Percentiles rank a stretch among this genome's conserved stretches.
These are phyloP conservation scores for Colletotrichum sp. DNA, from an alignment of 2,329 filamentous ascomycete genomes.

Conservation along the genomic window DNA sequence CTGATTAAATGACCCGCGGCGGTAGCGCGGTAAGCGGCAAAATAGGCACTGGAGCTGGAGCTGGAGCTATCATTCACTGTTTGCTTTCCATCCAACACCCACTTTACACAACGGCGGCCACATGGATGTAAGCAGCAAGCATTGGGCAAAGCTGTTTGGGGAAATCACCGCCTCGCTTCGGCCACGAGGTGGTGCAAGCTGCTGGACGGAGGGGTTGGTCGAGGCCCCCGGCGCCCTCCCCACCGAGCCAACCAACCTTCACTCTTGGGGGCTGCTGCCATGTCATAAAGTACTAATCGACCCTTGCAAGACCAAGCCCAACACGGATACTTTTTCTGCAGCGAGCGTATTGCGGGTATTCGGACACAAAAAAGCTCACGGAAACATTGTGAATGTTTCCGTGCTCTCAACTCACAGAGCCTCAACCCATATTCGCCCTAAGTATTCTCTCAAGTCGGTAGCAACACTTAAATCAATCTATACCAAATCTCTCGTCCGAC, in stretches of 20 bases:
- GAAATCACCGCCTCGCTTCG: neutral
- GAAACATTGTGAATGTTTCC: neutral
- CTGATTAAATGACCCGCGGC: neutral
- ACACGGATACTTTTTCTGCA: neutral
- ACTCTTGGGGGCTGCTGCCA: neutral
- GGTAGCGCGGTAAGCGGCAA: neutral
- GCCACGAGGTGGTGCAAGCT: neutral
- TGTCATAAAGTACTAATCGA: neutral
- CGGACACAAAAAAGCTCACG: neutral
- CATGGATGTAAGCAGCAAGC: neutral
- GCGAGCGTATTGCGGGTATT: neutral
- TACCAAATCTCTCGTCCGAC: neutral
- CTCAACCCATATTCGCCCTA: neutral
- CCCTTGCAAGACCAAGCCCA: neutral
- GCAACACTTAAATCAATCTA: too few relatives aligned
- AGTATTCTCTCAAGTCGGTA: accelerated
- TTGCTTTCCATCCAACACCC: neutral
- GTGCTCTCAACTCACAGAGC: neutral
- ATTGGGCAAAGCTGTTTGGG: neutral
- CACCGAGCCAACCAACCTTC: neutral
- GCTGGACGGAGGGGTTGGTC: neutral
- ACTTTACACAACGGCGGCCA: neutral
- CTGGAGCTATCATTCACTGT: neutral
- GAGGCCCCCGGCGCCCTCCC: neutral
- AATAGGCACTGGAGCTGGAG: neutral